phyloP scores from a whole-genome alignment of 2,329 filamentous ascomycete species.

The Clarireedia sp. region DNA sequence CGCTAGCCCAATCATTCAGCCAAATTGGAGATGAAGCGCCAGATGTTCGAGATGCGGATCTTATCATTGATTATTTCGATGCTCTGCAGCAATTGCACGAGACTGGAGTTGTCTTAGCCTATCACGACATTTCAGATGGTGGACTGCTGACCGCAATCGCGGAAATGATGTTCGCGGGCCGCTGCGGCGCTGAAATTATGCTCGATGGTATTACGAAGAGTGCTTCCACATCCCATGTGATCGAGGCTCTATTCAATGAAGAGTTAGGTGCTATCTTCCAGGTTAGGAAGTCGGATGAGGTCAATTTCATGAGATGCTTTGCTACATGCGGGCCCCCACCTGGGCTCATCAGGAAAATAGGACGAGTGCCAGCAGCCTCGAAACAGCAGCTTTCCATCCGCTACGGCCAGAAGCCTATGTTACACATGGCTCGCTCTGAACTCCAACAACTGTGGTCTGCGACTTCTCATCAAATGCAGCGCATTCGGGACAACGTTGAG shows the following conservation, averaged over 20 bases:
- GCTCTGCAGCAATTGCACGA: conserved; percentile 64
- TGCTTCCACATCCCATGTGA: conserved; percentile 49
- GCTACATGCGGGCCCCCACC: conserved; percentile 79
- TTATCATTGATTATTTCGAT: conserved; percentile 86
- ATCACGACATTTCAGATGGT: conserved; percentile 91
- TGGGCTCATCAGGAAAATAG: conserved; percentile 77
- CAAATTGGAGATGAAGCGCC: conserved; percentile 79
- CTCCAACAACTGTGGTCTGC: conserved; percentile 84
- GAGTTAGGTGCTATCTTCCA: conserved; percentile 96
- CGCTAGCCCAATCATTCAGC: conserved; percentile 80
- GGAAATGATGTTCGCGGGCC: conserved; percentile 98
- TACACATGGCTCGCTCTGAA: conserved; percentile 59
- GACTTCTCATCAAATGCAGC: conserved; percentile 88
- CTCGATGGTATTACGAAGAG: conserved; percentile 64
- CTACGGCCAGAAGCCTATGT: conserved; percentile 59
- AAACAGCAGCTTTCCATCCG: conserved; percentile 74
- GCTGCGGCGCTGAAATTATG: conserved; percentile 79
- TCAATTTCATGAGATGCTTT: conserved; percentile 80
- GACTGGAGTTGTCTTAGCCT: conserved; percentile 71
- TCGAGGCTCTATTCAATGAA: conserved; percentile 87
- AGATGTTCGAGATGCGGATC: conserved; percentile 73
- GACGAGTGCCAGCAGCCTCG: conserved; percentile 57
- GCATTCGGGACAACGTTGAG: conserved; percentile 75
- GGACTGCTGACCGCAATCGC: conserved; percentile 83
- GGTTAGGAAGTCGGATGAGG: conserved; percentile 76